Percentiles rank a stretch among this genome's conserved stretches.
Conservation (phyloP, 495 filamentous ascomycete species). For the Talaromyces trachyspermus region DNA sequence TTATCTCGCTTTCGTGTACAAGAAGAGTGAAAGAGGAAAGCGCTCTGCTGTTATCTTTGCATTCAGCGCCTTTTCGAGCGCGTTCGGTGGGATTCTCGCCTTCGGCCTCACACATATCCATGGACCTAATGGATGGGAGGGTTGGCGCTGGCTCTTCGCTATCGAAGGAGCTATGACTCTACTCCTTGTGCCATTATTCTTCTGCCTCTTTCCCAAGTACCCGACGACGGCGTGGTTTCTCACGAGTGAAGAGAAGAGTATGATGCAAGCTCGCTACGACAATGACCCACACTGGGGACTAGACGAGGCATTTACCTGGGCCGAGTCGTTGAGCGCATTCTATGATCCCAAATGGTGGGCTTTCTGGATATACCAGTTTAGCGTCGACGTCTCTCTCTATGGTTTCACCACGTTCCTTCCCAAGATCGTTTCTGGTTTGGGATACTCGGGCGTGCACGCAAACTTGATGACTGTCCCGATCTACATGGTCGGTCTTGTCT, state of each 20-base stretch:
- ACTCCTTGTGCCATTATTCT: slow-evolving; percentile 9
- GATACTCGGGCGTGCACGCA: slow-evolving; percentile 10
- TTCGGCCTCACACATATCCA: slow-evolving; percentile 10
- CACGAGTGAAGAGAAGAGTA: slow-evolving; percentile 7
- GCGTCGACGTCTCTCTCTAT: slow-evolving; percentile 10
- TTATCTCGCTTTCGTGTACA: slow-evolving; percentile 11
- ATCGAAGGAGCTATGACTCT: slow-evolving; percentile 11
- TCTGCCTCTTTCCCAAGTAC: slow-evolving; percentile 10
- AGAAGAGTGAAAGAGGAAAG: slow-evolving; percentile 10
- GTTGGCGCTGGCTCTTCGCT: slow-evolving; percentile 11
- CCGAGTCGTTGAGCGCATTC: slow-evolving; percentile 7
- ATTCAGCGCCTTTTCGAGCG: slow-evolving; percentile 12
- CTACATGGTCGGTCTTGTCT: slow-evolving; percentile 11
- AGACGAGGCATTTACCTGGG: slow-evolving; percentile 9
- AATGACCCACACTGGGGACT: slow-evolving; percentile 11
- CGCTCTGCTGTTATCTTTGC: slow-evolving; percentile 9
- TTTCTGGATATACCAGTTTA: slow-evolving; percentile 13
- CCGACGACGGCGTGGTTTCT: slow-evolving; percentile 9
- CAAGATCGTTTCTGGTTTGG: slow-evolving; percentile 9
- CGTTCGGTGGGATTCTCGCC: slow-evolving; percentile 11
- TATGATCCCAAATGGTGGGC: slow-evolving; percentile 12
- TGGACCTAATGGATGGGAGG: slow-evolving; percentile 10
- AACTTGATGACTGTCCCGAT: slow-evolving; percentile 11
- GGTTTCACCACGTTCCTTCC: slow-evolving; percentile 10
- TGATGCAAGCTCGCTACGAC: slow-evolving; percentile 12